Percentiles rank a stretch among this genome's conserved stretches.
phyloP scores from a whole-genome alignment of 805 yeast genomes.

The Martiniozyma abietophila region DNA sequence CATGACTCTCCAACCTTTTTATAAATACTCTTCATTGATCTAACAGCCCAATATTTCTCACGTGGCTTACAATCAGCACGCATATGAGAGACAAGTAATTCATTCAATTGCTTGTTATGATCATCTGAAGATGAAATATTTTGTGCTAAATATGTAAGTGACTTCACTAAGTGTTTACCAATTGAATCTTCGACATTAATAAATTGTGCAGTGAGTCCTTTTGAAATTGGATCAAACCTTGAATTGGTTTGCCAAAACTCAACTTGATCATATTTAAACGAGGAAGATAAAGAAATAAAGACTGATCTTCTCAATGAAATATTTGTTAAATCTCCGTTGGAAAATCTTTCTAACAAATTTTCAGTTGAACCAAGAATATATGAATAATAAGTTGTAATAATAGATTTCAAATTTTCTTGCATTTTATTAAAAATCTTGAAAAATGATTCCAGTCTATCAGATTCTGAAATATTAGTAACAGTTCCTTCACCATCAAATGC shows the following conservation, averaged over 20 bases:
- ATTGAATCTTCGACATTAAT: constrained; percentile 57
- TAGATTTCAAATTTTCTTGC: constrained; percentile 76
- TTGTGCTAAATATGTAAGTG: constrained; percentile 64
- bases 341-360: constrained; percentile 42
- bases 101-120: constrained; percentile 64
- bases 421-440: constrained; percentile 79
- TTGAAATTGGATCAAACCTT: constrained; percentile 66
- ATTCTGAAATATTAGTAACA: constrained; percentile 33
- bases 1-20: constrained; percentile 92
- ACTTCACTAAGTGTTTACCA: constrained; percentile 74
- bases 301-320: constrained; percentile 62
- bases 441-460: constrained; percentile 60
- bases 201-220: constrained; percentile 58
- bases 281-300: constrained; percentile 61
- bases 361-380: constrained; percentile 73
- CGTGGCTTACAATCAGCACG: constrained; percentile 46
- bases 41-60: constrained; percentile 74
- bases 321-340: constrained; percentile 32
- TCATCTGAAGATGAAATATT: constrained; percentile 59
- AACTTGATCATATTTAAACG: constrained; percentile 83
- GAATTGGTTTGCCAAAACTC: constrained; percentile 91
- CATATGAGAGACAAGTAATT: constrained; percentile 54
- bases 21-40: constrained; percentile 71
- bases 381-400: constrained; percentile 81
- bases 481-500: constrained; percentile 79